A percentile compares a stretch with the other conserved stretches of the same genome.
Conservation (phyloP, 2,329 filamentous ascomycete species). For the Aspergillus bombycis region DNA sequence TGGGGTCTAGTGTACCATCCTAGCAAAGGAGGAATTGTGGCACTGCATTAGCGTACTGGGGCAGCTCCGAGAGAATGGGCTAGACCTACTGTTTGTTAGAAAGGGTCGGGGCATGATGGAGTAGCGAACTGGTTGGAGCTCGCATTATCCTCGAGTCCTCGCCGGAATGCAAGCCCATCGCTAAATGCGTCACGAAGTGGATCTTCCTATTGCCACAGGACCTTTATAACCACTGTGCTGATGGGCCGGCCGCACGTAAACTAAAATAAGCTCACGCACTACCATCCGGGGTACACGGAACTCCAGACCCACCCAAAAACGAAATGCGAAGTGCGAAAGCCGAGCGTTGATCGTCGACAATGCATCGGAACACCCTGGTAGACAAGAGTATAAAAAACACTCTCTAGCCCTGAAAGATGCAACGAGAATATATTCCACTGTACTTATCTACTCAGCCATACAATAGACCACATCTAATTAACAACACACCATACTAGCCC, state of each 20-base stretch:
- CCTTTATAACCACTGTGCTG: background rate
- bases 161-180: background rate
- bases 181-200: background rate
- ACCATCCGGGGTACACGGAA: background rate
- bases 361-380: background rate
- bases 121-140: background rate
- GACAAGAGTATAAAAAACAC: background rate
- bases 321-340: slow-evolving; percentile 1
- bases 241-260: too few relatives aligned
- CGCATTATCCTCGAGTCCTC: slow-evolving; percentile 3
- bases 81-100: background rate
- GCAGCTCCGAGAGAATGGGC: too few relatives aligned
- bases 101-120: background rate
- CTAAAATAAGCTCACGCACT: background rate
- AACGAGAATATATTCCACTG: background rate
- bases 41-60: background rate
- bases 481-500: too few relatives aligned
- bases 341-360: background rate
- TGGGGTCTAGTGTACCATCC: background rate
- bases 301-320: background rate
- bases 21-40: background rate
- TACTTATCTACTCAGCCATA: background rate
- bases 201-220: background rate
- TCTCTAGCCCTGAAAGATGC: background rate
- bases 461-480: background rate